A percentile compares a stretch with the other conserved stretches of the same genome.
Evolutionary conservation across 2,329 filamentous ascomycete genomes (phyloP).

Genomic region (Ilyonectria sp.): DNA sequence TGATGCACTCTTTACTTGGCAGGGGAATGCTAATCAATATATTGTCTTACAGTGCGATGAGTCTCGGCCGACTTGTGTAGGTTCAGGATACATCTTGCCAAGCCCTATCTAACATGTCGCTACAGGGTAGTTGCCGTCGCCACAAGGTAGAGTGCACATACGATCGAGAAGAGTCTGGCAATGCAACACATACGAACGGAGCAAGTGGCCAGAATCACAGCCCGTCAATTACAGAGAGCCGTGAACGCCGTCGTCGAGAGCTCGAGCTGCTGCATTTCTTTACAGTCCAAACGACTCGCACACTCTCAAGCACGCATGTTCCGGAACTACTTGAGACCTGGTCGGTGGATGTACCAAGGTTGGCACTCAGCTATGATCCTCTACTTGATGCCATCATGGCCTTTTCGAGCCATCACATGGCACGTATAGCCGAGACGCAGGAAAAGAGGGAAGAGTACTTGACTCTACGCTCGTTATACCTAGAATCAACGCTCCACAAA

Average conservation of each 20-base stretch:
- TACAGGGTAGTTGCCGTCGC: constrained; percentile 39
- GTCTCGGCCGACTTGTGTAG: constrained; percentile 40
- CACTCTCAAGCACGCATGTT: constrained; percentile 39
- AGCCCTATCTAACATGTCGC: not conserved
- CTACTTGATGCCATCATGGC: constrained; percentile 44
- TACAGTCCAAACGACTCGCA: constrained; percentile 32
- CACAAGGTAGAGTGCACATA: constrained; percentile 41
- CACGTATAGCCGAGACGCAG: constrained; percentile 12
- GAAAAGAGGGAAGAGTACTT: constrained; percentile 20
- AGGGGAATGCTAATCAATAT: not conserved
- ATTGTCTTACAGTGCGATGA: constrained; percentile 38
- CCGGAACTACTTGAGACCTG: constrained; percentile 35
- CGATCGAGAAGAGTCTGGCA: constrained; percentile 31
- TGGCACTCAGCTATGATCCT: constrained; percentile 43
- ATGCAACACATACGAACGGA: not conserved
- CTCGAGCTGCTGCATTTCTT: constrained; percentile 44
- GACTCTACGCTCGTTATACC: constrained; percentile 37
- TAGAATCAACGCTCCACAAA: constrained; percentile 40
- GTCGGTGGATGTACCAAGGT: constrained; percentile 36
- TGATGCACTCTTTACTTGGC: not conserved
- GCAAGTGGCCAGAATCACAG: not conserved
- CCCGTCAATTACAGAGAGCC: constrained; percentile 29
- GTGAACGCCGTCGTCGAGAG: constrained; percentile 40
- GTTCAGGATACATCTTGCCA: constrained; percentile 6
- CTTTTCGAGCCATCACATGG: constrained; percentile 38